Conservation (phyloP, 352 stramenopile genomes). For the Pythium chondricola region DNA sequence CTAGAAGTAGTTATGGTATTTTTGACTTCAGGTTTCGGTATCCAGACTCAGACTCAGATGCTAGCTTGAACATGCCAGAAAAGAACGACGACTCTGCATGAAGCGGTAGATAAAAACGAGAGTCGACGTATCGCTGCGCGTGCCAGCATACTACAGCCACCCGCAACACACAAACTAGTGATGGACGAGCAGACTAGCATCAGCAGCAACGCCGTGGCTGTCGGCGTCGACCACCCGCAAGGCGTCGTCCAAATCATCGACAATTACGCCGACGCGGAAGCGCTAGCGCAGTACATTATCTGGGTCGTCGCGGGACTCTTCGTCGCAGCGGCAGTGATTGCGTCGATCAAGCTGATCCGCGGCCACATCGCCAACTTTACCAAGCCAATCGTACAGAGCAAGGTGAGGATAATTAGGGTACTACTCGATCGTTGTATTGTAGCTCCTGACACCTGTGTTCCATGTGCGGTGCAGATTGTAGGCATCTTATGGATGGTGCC, state of each 20-base stretch:
- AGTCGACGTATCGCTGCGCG: no score
- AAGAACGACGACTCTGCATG: no score
- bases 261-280: slow-evolving; percentile 30
- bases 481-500: slow-evolving; percentile 98
- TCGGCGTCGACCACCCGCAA: not conserved
- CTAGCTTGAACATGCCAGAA: no score
- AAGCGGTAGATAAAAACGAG: no score
- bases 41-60: slow-evolving; percentile 5
- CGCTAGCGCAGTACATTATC: slow-evolving; percentile 56
- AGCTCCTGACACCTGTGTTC: no score
- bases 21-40: slow-evolving; percentile 3
- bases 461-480: slow-evolving; percentile 94
- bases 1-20: no score
- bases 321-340: slow-evolving; percentile 79
- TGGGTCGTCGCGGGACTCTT: slow-evolving; percentile 89
- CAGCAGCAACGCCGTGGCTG: not conserved
- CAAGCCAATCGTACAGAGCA: slow-evolving; percentile 92
- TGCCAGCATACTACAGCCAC: no score
- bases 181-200: not conserved
- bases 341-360: slow-evolving; percentile 89
- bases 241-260: slow-evolving; percentile 2
- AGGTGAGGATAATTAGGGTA: slow-evolving; percentile 46
- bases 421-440: slow-evolving; percentile 7
- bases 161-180: no score
- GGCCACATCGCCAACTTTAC: slow-evolving; percentile 90